Evolutionary conservation across 2,329 filamentous ascomycete species (phyloP).

Genomic region (Chaetomiaceae sp.): DNA sequence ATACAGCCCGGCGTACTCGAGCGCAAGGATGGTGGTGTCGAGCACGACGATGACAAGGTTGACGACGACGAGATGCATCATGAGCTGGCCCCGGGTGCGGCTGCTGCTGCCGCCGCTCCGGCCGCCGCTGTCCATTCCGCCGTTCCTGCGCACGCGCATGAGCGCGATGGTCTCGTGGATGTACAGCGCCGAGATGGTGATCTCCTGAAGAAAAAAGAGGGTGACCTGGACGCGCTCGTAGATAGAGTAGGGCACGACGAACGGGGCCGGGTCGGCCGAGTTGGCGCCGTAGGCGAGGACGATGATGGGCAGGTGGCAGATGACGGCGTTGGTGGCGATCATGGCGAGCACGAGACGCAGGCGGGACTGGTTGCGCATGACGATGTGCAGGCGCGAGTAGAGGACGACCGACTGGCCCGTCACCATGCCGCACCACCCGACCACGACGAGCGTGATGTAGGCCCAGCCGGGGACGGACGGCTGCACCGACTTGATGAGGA

Average conservation of each 20-base stretch:
- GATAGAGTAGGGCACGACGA: constrained; percentile 39
- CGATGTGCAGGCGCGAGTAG: constrained; percentile 58
- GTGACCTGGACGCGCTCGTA: constrained; percentile 54
- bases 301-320: constrained; percentile 51
- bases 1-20: constrained; percentile 26
- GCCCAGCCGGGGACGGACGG: background rate
- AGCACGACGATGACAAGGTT: constrained; percentile 39
- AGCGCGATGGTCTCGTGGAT: constrained; percentile 50
- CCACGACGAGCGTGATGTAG: constrained; percentile 38
- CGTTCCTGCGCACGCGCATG: constrained; percentile 41
- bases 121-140: background rate
- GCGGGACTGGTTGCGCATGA: constrained; percentile 46
- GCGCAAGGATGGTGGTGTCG: constrained; percentile 32
- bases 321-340: constrained; percentile 51
- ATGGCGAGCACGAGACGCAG: constrained; percentile 50
- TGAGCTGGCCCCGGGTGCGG: constrained; percentile 38
- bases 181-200: constrained; percentile 49
- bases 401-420: constrained; percentile 59
- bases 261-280: constrained; percentile 32
- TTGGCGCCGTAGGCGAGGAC: constrained; percentile 53
- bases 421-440: constrained; percentile 56
- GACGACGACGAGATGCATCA: constrained; percentile 45
- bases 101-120: background rate
- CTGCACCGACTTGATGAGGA: constrained; percentile 39
- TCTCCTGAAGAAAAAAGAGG: constrained; percentile 53